These are phyloP conservation scores for Suhomyces prunicola DNA, from an alignment of 805 yeast genomes.

Conservation along the genomic window DNA sequence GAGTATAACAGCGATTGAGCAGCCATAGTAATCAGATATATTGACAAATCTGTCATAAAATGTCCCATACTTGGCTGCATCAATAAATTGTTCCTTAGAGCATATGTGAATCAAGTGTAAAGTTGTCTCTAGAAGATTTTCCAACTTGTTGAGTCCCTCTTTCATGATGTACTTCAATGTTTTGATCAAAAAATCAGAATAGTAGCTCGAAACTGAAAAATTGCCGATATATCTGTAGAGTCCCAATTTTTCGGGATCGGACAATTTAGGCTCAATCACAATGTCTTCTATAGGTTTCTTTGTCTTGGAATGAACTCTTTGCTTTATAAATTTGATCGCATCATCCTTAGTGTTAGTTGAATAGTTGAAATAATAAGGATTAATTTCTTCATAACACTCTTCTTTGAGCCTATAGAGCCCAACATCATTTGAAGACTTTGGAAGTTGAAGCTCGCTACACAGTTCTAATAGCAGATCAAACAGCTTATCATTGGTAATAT, in stretches of 20 bases:
- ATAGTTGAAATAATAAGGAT: constrained; percentile 78
- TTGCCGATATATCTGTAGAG: constrained; percentile 45
- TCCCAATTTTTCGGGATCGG: constrained; percentile 30
- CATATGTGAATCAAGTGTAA: constrained; percentile 70
- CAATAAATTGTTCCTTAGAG: constrained; percentile 29
- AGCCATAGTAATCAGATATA: constrained; percentile 28
- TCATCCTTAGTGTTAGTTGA: constrained; percentile 79
- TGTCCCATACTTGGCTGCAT: constrained; percentile 25
- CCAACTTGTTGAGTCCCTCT: constrained; percentile 43
- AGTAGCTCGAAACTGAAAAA: constrained; percentile 52
- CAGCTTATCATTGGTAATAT: constrained; percentile 63
- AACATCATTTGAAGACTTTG: constrained; percentile 32
- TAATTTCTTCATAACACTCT: constrained; percentile 29
- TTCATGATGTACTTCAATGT: constrained; percentile 40
- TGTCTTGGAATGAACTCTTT: constrained; percentile 40
- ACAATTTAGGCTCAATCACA: constrained; percentile 53
- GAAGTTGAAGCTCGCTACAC: constrained; percentile 31
- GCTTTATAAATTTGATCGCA: constrained; percentile 63
- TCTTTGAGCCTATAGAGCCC: constrained; percentile 39
- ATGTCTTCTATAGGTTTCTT: constrained; percentile 43
- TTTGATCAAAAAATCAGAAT: constrained; percentile 50
- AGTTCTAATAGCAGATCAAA: constrained; percentile 54
- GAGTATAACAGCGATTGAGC: constrained; percentile 38
- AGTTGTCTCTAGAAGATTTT: constrained; percentile 53
- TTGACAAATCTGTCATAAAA: constrained; percentile 30